Base-by-base conservation (phyloP, 768 basidiomycete genomes). In the Lactarius akahatsu region DNA sequence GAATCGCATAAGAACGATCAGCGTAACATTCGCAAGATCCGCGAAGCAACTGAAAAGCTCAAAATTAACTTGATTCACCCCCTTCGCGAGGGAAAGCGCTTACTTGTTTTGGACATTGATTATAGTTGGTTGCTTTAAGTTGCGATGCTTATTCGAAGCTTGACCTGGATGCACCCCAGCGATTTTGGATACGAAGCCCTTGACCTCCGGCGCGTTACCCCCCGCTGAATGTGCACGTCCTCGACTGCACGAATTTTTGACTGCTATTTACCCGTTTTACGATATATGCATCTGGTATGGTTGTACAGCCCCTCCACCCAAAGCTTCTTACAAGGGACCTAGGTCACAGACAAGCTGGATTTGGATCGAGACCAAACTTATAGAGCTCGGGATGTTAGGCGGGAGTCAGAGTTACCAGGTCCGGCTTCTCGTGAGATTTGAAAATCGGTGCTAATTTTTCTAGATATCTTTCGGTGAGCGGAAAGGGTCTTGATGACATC, bases 261-360 rank as follows among this genome's bases (percentile, higher is more conserved):
- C 91, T 73, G 81, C 83, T 7, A 80, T 92, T 61, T 93, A 94
- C 72, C 89, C 88, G 6, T 80, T 86, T 73, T 96, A 96, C 74
- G 93, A 96, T 71, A 91, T 96, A 67, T 91, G 90, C 71, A 90
- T 96, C 68, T 96, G 94, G 93, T 90, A 72, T 45, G 73, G 50
- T 23, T 11, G 34, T 28, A 3, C 0, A 26, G 13, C 52, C 40
- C 20, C 20, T 34, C 41, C 15, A 30, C 55, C 59, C 36, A 4
- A 15, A 26, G 15, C 28, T 54, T 59, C 40, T 61, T 34, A 52
- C 26, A 62, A 45, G 63, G 32, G 9, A 26, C 41, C n/a, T 68
- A 90, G 89, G 89, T 89, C 87, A 1, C 90, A 92, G 73, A 94
- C 93, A 3, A 88, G 86, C 69, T 94, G 93, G 93, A 81, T 91